Conservation (phyloP, 805 yeast species). For the Yamadazyma nakazawae region DNA sequence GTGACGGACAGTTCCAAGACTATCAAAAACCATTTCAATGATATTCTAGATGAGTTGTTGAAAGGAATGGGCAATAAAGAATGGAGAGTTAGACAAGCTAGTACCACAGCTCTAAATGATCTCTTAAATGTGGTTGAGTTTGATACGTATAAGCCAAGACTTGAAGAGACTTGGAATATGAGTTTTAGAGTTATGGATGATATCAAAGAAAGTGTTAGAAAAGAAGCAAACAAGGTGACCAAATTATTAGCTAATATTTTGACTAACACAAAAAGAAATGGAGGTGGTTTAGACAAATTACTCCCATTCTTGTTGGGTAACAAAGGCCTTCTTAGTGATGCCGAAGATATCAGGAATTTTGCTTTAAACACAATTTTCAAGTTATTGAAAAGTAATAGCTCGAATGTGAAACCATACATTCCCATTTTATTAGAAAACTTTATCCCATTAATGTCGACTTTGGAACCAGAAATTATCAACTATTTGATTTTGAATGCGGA, state of each 20-base stretch:
- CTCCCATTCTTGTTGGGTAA: slow-evolving; percentile 78
- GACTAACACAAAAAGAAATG: slow-evolving; percentile 33
- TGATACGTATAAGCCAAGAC: slow-evolving; percentile 45
- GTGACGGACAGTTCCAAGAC: slow-evolving; percentile 57
- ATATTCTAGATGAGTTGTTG: slow-evolving; percentile 63
- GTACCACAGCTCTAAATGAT: slow-evolving; percentile 68
- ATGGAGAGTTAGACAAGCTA: slow-evolving; percentile 92
- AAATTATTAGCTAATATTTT: slow-evolving; percentile 61
- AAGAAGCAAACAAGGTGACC: slow-evolving; percentile 70
- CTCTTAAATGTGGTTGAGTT: slow-evolving; percentile 60
- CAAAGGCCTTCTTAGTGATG: slow-evolving; percentile 78
- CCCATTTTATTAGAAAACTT: slow-evolving; percentile 69
- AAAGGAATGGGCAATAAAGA: slow-evolving; percentile 73
- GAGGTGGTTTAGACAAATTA: slow-evolving; percentile 49
- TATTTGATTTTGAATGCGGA: slow-evolving; percentile 85
- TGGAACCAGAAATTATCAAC: slow-evolving; percentile 89
- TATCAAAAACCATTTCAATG: slow-evolving; percentile 50
- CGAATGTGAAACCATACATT: slow-evolving; percentile 60
- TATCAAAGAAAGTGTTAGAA: slow-evolving; percentile 87
- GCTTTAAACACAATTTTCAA: slow-evolving; percentile 73
- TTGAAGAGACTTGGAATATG: slow-evolving; percentile 81
- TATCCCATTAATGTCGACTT: slow-evolving; percentile 69
- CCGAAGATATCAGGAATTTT: slow-evolving; percentile 77
- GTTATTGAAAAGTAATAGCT: slow-evolving; percentile 62
- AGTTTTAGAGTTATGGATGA: slow-evolving; percentile 90